These are phyloP conservation scores for Xylariales sp. DNA, from an alignment of 2,329 filamentous ascomycete species.

Conservation along the genomic window DNA sequence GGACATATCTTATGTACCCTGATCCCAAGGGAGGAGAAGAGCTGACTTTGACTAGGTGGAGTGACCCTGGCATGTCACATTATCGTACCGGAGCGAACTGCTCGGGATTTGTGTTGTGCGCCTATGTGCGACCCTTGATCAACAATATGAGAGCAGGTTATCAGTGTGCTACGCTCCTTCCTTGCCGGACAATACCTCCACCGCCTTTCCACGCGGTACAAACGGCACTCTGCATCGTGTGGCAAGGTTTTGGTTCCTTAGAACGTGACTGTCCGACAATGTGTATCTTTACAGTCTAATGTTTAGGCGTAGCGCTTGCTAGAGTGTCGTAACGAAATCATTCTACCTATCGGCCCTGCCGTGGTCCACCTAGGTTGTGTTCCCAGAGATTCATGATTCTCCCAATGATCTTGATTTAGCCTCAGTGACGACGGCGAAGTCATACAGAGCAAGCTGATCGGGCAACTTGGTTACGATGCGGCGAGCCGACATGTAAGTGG, in stretches of 20 bases:
- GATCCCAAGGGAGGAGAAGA: conserved; percentile 30
- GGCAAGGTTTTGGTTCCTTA: conserved; percentile 41
- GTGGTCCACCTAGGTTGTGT: conserved; percentile 29
- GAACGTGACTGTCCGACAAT: conserved; percentile 41
- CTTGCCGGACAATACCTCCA: conserved; percentile 36
- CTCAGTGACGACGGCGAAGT: conserved; percentile 13
- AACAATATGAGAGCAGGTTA: conserved; percentile 18
- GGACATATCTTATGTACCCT: conserved; percentile 37
- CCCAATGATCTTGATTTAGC: conserved; percentile 20
- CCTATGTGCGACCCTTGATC: conserved; percentile 35
- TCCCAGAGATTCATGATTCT: conserved; percentile 36
- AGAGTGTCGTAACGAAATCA: conserved; percentile 11
- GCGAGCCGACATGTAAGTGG: conserved; percentile 6
- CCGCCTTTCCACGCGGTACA: conserved; percentile 45
- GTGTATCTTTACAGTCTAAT: conserved; percentile 32
- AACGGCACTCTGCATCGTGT: conserved; percentile 45
- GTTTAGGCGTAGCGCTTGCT: conserved; percentile 28
- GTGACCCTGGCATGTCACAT: conserved; percentile 30
- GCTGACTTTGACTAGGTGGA: conserved; percentile 29
- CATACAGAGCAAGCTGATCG: conserved; percentile 22
- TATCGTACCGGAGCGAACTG: conserved; percentile 36
- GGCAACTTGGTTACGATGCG: conserved; percentile 18
- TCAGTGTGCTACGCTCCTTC: conserved; percentile 17
- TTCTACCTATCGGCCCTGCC: neutral
- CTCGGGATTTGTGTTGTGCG: conserved; percentile 36